Evolutionary conservation across 768 basidiomycete species (phyloP).

Genomic region (Xanthoconium purpureum): DNA sequence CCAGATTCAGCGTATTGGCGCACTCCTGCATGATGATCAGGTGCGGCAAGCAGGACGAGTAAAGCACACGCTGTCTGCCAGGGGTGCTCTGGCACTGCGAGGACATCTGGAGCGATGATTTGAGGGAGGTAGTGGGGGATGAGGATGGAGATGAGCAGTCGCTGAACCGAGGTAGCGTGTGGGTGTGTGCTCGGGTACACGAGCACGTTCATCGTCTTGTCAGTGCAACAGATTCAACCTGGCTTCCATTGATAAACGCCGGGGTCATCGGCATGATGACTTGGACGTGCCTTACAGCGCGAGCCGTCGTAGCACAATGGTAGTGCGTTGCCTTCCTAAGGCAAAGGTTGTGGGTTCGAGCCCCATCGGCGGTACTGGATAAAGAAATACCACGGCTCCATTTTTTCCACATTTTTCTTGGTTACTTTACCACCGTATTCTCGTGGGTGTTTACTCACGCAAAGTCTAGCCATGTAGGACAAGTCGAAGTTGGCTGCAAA

Average conservation of each 20-base stretch:
- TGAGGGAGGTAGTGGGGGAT: slow-evolving; percentile 78
- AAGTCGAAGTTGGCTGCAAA: too few relatives aligned
- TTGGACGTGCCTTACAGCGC: too few relatives aligned
- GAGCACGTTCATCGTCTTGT: slow-evolving; percentile 62
- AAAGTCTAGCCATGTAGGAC: too few relatives aligned
- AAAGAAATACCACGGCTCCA: slow-evolving; percentile 18
- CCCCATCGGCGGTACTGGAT: slow-evolving; percentile 37
- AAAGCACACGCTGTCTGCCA: slow-evolving; percentile 77
- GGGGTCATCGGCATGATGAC: background rate
- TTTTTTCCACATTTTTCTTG: slow-evolving; percentile 4
- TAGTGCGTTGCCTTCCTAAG: slow-evolving; percentile 40
- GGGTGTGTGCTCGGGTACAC: slow-evolving; percentile 66
- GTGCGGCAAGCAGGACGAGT: slow-evolving; percentile 71
- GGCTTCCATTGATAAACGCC: too few relatives aligned
- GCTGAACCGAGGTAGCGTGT: slow-evolving; percentile 43
- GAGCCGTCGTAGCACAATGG: slow-evolving; percentile 40
- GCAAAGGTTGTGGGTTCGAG: slow-evolving; percentile 39
- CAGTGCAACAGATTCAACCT: too few relatives aligned
- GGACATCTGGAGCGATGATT: slow-evolving; percentile 50
- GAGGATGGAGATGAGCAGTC: slow-evolving; percentile 55
- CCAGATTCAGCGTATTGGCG: slow-evolving; percentile 61
- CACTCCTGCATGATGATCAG: slow-evolving; percentile 43
- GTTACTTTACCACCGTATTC: too few relatives aligned
- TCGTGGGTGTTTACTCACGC: too few relatives aligned
- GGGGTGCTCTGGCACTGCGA: slow-evolving; percentile 62